Percentiles rank a stretch among this genome's conserved stretches.
phyloP scores from a whole-genome alignment of 2,329 filamentous ascomycete species.

The Scedosporium aurantiacum region DNA sequence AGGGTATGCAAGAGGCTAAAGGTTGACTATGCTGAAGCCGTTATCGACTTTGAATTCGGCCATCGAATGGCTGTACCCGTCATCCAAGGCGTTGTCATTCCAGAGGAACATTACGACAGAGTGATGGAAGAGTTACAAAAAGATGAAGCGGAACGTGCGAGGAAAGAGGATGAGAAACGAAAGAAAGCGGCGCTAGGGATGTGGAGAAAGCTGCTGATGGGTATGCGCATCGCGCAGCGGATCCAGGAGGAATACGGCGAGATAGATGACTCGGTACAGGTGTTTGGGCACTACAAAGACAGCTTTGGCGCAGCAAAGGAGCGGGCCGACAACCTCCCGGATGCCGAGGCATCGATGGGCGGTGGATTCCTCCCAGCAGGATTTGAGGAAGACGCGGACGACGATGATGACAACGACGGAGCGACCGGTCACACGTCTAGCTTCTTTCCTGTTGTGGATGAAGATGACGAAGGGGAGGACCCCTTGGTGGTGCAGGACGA shows the following conservation, averaged over 20 bases:
- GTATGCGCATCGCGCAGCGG: constrained; percentile 68
- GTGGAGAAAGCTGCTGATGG: constrained; percentile 84
- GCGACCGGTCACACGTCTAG: constrained; percentile 22
- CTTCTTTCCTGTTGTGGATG: constrained; percentile 37
- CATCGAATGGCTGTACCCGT: constrained; percentile 89
- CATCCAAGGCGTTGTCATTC: constrained; percentile 80
- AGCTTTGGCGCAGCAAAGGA: not conserved
- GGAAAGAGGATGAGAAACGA: constrained; percentile 76
- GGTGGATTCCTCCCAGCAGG: constrained; percentile 52
- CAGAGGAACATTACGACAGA: constrained; percentile 62
- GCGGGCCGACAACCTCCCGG: constrained; percentile 15
- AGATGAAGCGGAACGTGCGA: constrained; percentile 61
- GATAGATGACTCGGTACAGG: constrained; percentile 38
- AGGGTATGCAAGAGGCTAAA: constrained; percentile 73
- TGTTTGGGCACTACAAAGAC: constrained; percentile 38
- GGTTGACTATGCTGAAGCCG: constrained; percentile 87
- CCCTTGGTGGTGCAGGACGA: constrained; percentile 11
- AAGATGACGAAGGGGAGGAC: constrained; percentile 27
- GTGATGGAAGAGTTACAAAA: constrained; percentile 71
- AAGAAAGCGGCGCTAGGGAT: constrained; percentile 60
- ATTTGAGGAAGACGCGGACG: constrained; percentile 36
- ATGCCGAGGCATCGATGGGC: constrained; percentile 44
- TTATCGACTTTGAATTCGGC: constrained; percentile 93
- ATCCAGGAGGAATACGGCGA: constrained; percentile 68
- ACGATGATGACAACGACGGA: constrained; percentile 13